Evolutionary conservation across 2,329 filamentous ascomycete species (phyloP).

Genomic region (Neofusicoccum ribis): DNA sequence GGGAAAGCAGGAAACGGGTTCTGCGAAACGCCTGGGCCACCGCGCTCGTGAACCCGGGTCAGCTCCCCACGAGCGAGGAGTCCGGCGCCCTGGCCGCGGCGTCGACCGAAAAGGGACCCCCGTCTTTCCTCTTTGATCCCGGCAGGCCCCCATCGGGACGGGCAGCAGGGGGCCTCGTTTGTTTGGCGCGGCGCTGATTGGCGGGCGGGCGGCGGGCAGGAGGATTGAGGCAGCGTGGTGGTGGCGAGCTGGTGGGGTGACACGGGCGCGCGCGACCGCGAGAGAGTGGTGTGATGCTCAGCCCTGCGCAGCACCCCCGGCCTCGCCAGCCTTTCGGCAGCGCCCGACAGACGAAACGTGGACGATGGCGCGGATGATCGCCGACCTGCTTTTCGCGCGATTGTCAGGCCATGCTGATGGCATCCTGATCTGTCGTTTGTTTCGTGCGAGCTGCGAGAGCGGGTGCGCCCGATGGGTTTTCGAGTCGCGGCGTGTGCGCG

Average conservation of each 20-base stretch:
- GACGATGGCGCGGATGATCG: neutral
- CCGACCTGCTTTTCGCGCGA: neutral
- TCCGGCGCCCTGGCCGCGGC: too few relatives aligned
- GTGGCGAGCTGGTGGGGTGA: conserved; percentile 18
- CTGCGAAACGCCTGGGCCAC: neutral
- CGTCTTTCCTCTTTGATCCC: too few relatives aligned
- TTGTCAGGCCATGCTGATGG: neutral
- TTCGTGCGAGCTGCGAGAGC: neutral
- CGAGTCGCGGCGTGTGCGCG: neutral
- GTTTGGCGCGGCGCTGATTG: neutral
- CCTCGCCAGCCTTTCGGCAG: neutral
- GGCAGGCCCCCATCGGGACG: too few relatives aligned
- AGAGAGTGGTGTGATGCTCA: conserved; percentile 10
- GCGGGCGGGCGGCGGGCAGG: neutral
- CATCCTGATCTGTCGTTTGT: neutral
- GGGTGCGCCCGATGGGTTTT: neutral
- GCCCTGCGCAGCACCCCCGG: neutral
- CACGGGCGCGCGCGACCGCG: neutral
- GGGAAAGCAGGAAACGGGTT: neutral
- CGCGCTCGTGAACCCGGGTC: neutral
- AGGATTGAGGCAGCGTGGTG: neutral
- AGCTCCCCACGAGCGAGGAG: too few relatives aligned
- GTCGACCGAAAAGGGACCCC: too few relatives aligned
- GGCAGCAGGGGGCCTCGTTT: neutral
- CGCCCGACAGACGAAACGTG: neutral